Base-by-base conservation (phyloP, 2,329 filamentous ascomycete genomes). In the Aspergillus terreus region DNA sequence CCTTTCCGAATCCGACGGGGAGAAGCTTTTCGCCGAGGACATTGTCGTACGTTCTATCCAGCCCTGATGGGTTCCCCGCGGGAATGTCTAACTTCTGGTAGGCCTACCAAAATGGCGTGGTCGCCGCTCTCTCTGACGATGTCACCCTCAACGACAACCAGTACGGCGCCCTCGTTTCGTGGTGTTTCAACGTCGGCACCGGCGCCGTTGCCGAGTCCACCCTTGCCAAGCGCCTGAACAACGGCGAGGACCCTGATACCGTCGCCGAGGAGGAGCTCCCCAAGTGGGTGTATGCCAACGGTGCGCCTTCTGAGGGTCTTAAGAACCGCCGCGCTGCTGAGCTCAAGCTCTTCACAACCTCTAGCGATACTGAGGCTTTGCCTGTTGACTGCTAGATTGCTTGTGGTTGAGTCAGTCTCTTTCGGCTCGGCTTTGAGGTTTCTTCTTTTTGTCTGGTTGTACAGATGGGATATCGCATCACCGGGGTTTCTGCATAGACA, bases 101-200 rank as follows among this genome's bases (percentile, higher is more conserved):
- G 63, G 43, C 30, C 17, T 63, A 66, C 54, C 70, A 73, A 54
- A 62, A 71, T 42, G 76, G 73, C 58, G 68, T 78, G 51, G 71
- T 70, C 6, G 51, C 64, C 5, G 66, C 70, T 40, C 67, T 71
- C 25, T 64, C 57, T 30, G 52, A 63, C 36, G 54, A 55, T 5
- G 73, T 76, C 41, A 64, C 59, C 4, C 65, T 79, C 32, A 78
- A 80, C 58, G 71, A 67, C 30, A 80, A 81, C 66, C 75, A 80
- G 59, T 81, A 78, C 58, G 78, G 76, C 40, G 78, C 78, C 1
- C 72, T 81, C 2, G 74, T 79, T 35, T 76, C 71, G 42, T 80
- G 76, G 76, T 67, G 75, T 14, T 81, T 75, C 71, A 81, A 81
- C 59, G 68, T 77, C 41, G 78, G 78, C 23, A 76, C 71, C 52